phyloP scores from a whole-genome alignment of 2,329 filamentous ascomycete species.

The Oidium heveae region DNA sequence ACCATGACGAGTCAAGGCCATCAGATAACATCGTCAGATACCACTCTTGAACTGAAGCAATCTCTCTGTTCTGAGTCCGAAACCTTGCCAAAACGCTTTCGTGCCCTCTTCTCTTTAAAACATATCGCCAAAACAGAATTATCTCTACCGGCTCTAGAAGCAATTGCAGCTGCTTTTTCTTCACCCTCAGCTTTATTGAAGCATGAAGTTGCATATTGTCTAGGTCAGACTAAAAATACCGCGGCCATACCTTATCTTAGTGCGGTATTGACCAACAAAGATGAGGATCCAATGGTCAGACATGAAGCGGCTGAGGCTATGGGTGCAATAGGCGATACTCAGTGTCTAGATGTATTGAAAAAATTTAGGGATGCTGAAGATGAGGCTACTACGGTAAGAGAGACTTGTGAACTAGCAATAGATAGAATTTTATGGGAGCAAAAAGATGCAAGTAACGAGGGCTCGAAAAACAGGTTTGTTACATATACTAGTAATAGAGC shows the following conservation, averaged over 20 bases:
- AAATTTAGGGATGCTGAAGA: constrained; percentile 46
- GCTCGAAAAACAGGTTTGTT: constrained; percentile 52
- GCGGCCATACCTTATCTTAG: constrained; percentile 50
- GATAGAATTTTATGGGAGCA: constrained; percentile 87
- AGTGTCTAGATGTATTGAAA: constrained; percentile 49
- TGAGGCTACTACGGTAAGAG: constrained; percentile 60
- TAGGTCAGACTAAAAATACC: constrained; percentile 67
- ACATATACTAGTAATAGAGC: background rate
- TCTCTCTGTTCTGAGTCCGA: constrained; percentile 58
- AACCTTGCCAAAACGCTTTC: constrained; percentile 71
- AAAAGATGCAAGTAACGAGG: constrained; percentile 49
- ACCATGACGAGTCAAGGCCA: too few relatives aligned
- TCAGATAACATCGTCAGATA: background rate
- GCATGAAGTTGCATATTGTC: constrained; percentile 90
- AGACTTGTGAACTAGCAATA: constrained; percentile 94
- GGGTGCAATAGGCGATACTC: constrained; percentile 55
- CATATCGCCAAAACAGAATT: constrained; percentile 51
- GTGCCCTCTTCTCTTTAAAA: constrained; percentile 92
- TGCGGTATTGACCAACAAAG: constrained; percentile 45
- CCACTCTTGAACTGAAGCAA: constrained; percentile 30
- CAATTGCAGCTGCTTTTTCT: constrained; percentile 67
- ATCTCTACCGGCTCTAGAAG: constrained; percentile 32
- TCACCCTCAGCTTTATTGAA: constrained; percentile 80
- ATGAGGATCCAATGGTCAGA: constrained; percentile 85
- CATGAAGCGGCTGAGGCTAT: constrained; percentile 93